Percentiles rank a stretch among this genome's conserved stretches.
Evolutionary conservation across 2,329 filamentous ascomycete species (phyloP).

Genomic region (Ophiosphaerella narmari): DNA sequence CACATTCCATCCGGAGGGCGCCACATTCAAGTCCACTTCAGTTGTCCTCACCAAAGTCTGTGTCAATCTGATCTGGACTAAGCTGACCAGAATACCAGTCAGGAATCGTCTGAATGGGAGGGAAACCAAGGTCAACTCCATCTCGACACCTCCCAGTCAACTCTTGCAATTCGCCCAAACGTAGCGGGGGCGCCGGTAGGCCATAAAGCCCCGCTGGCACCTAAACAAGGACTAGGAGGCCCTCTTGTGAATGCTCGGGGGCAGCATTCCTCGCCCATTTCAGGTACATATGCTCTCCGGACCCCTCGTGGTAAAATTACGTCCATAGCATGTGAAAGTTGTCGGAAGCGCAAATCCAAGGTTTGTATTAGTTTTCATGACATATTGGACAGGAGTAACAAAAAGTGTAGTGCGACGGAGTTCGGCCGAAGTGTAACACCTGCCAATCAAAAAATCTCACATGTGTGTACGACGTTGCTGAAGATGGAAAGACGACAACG

Average conservation of each 20-base stretch:
- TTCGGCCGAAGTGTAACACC: constrained; percentile 46
- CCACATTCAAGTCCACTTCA: not conserved
- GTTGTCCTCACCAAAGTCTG: not conserved
- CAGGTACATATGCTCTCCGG: constrained; percentile 43
- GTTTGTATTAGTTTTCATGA: constrained; percentile 15
- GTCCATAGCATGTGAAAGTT: constrained; percentile 47
- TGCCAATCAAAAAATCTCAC: constrained; percentile 45
- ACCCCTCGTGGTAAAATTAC: constrained; percentile 47
- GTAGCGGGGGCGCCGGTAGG: constrained; percentile 25
- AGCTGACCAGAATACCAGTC: constrained; percentile 34
- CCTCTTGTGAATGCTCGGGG: constrained; percentile 35
- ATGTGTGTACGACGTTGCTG: constrained; percentile 46
- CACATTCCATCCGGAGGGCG: not conserved
- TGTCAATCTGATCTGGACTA: constrained; percentile 4
- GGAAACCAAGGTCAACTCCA: constrained; percentile 34
- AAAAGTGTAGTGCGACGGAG: constrained; percentile 41
- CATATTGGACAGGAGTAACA: constrained; percentile 4
- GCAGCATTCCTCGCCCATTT: constrained; percentile 43
- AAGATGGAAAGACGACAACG: constrained; percentile 46
- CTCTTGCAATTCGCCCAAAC: constrained; percentile 37
- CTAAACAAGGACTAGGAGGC: constrained; percentile 42
- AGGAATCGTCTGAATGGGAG: constrained; percentile 37
- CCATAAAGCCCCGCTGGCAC: constrained; percentile 44
- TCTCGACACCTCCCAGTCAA: constrained; percentile 34
- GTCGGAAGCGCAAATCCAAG: constrained; percentile 47